A percentile compares a stretch with the other conserved stretches of the same genome.
Evolutionary conservation across 2,329 filamentous ascomycete genomes (phyloP).

Genomic region (Huntiella moniliformis): DNA sequence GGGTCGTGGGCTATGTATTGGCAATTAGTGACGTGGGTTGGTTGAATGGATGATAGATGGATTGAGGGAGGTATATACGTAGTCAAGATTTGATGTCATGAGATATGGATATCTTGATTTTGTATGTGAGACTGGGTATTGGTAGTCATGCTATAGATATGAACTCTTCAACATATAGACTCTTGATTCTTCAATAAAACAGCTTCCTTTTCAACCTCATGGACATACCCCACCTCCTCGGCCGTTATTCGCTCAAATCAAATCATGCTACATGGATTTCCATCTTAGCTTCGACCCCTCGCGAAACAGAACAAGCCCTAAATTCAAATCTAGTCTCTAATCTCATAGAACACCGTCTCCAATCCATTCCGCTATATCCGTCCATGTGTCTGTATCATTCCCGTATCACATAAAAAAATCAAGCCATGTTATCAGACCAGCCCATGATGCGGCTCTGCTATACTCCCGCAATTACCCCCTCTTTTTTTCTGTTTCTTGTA

Average conservation of each 20-base stretch:
- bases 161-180: too few species aligned
- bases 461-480: not conserved
- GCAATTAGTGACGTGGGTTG: too few species aligned
- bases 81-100: too few species aligned
- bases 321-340: not conserved
- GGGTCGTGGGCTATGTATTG: too few species aligned
- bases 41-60: too few species aligned
- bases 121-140: too few species aligned
- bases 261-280: not conserved
- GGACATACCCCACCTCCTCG: slow-evolving; percentile 8
- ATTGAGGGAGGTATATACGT: too few species aligned
- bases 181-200: too few species aligned
- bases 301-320: not conserved
- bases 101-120: too few species aligned
- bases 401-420: not conserved
- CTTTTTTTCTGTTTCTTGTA: not conserved
- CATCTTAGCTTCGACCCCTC: not conserved
- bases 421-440: not conserved
- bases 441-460: slow-evolving; percentile 1
- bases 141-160: too few species aligned
- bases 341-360: not conserved
- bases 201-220: too few species aligned
- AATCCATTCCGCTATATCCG: not conserved
- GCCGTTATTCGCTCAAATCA: slow-evolving; percentile 12
- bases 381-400: not conserved